Conservation (phyloP, 495 filamentous ascomycete species). For the Neurospora cerealis region DNA sequence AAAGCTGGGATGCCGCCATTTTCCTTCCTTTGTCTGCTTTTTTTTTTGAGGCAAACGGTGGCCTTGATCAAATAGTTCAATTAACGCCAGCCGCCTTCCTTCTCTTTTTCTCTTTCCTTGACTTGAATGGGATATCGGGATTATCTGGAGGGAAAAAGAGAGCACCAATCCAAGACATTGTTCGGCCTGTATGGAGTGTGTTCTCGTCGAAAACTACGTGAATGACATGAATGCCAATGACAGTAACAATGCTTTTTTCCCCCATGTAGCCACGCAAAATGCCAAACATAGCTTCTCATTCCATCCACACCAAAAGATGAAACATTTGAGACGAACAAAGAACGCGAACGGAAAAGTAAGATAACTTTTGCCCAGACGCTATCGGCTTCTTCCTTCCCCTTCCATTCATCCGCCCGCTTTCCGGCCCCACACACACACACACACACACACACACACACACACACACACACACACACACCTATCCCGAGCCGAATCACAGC, state of each 20-base stretch:
- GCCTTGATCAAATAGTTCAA: background rate
- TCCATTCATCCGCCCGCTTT: conserved; percentile 1
- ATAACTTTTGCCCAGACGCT: background rate
- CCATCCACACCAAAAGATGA: background rate
- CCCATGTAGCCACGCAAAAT: background rate
- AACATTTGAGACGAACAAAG: background rate
- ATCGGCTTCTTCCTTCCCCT: background rate
- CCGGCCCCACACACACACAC: background rate
- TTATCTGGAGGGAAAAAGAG: background rate
- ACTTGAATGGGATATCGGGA: background rate
- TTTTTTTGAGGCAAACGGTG: background rate
- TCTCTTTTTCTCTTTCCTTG: background rate
- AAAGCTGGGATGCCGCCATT: background rate
- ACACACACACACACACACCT: too few species aligned
- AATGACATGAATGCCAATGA: background rate
- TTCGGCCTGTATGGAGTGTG: background rate
- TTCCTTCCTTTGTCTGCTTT: background rate
- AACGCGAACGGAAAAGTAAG: background rate
- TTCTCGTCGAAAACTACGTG: background rate
- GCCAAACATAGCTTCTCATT: background rate
- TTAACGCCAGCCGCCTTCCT: background rate
- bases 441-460: too few species aligned
- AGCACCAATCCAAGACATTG: background rate
- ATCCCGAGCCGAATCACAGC: conserved; percentile 8
- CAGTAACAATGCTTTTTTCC: conserved; percentile 4